Evolutionary conservation across 1,139 yeast species (phyloP).

Genomic region (Sugiyamaella grinbergsii): DNA sequence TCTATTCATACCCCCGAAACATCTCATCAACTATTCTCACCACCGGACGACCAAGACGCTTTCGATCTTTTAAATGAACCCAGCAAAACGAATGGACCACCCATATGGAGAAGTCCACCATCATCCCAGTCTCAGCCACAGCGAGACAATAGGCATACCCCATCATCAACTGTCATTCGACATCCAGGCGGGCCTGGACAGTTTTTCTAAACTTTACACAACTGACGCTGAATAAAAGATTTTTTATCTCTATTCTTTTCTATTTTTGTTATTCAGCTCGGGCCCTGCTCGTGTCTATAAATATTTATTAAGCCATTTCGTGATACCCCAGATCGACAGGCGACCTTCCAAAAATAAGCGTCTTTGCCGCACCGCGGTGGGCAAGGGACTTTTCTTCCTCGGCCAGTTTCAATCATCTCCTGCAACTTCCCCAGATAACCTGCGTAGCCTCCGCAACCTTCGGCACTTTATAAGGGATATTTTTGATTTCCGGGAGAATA

Average conservation of each 20-base stretch:
- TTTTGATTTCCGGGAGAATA: not conserved
- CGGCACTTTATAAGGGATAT: not conserved
- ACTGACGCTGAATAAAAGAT: not conserved
- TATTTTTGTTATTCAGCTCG: too few species aligned
- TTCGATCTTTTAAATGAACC: not conserved
- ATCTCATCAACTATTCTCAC: not conserved
- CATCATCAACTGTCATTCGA: not conserved
- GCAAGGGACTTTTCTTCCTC: not conserved
- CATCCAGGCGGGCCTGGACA: slow-evolving; percentile 11
- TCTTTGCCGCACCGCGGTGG: slow-evolving; percentile 1
- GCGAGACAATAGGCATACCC: slow-evolving; percentile 21
- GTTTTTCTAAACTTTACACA: not conserved
- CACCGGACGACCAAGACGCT: not conserved
- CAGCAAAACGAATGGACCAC: not conserved
- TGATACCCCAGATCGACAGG: slow-evolving; percentile 1
- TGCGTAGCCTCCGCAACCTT: not conserved
- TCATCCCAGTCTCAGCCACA: too few species aligned
- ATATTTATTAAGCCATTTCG: too few species aligned
- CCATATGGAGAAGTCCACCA: slow-evolving; percentile 9
- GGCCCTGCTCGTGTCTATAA: too few species aligned
- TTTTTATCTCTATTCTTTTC: not conserved
- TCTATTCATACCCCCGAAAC: slow-evolving; percentile 8
- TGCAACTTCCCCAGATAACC: slow-evolving; percentile 6
- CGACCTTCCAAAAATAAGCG: too few species aligned
- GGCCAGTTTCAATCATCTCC: not conserved